Conservation (phyloP, 805 yeast species). For the Kockiozyma suomiensis region DNA sequence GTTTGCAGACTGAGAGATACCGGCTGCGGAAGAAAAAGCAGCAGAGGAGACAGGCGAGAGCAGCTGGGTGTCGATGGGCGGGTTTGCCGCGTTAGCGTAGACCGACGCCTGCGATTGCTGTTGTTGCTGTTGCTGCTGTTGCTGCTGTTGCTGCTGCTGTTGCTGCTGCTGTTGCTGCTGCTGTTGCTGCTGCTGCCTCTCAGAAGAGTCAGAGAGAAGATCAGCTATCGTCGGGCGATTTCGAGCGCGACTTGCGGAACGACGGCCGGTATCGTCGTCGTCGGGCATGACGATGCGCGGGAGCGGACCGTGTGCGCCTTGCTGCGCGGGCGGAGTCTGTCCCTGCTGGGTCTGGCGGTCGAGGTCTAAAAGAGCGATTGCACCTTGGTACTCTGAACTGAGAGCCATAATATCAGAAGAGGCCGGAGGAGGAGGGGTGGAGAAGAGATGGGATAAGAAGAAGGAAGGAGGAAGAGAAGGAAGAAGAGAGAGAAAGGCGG, state of each 20-base stretch:
- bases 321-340: slow-evolving; percentile 7
- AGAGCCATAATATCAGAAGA: slow-evolving; percentile 23
- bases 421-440: not conserved
- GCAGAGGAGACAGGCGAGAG: slow-evolving; percentile 23
- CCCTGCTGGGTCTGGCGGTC: slow-evolving; percentile 26
- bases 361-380: slow-evolving; percentile 36
- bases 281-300: slow-evolving; percentile 32
- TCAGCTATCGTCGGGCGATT: slow-evolving; percentile 33
- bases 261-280: slow-evolving; percentile 8
- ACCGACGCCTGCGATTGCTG: slow-evolving; percentile 15
- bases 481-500: not conserved
- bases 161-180: slow-evolving; percentile 11
- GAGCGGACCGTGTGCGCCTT: slow-evolving; percentile 21
- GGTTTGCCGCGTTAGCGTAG: slow-evolving; percentile 27
- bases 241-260: slow-evolving; percentile 8
- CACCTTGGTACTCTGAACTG: slow-evolving; percentile 36
- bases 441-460: not conserved
- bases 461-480: not conserved
- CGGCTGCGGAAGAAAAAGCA: slow-evolving; percentile 12
- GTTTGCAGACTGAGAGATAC: slow-evolving; percentile 15
- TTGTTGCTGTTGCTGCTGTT: slow-evolving; percentile 15
- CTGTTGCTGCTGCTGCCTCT: slow-evolving; percentile 13
- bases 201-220: slow-evolving; percentile 27
- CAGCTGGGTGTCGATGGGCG: slow-evolving; percentile 35
- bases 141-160: slow-evolving; percentile 15